phyloP scores from a whole-genome alignment of 805 yeast species.

The Torulaspora maleeae region DNA sequence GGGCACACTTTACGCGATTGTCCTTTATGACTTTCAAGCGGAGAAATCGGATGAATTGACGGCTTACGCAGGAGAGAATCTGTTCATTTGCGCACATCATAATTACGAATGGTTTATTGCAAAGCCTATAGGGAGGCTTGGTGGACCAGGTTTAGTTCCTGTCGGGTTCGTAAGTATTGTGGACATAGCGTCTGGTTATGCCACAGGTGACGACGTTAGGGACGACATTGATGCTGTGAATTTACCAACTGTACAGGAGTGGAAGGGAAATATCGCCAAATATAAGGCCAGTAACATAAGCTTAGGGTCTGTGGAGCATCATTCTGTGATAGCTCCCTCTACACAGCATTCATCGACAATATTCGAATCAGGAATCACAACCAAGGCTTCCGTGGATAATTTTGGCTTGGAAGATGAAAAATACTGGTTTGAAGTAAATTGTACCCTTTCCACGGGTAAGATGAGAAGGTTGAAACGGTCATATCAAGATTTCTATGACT shows the following conservation, averaged over 20 bases:
- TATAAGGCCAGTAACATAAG: conserved; percentile 88
- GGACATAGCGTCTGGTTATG: conserved; percentile 62
- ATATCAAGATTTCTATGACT: conserved; percentile 93
- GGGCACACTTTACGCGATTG: conserved; percentile 71
- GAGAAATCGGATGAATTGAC: conserved; percentile 74
- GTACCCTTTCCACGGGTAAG: conserved; percentile 63
- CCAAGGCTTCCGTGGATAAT: conserved; percentile 65
- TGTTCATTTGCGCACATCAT: conserved; percentile 93
- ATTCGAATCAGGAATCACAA: conserved; percentile 21
- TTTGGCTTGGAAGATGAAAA: conserved; percentile 79
- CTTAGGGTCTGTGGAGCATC: conserved; percentile 49
- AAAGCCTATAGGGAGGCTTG: conserved; percentile 87
- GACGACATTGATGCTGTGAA: conserved; percentile 61
- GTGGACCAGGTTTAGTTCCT: conserved; percentile 97
- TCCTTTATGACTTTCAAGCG: conserved; percentile 81
- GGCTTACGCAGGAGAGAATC: conserved; percentile 78
- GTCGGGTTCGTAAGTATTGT: conserved; percentile 82
- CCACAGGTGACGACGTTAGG: conserved; percentile 50
- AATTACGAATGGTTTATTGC: conserved; percentile 97
- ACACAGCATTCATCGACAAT: conserved; percentile 17
- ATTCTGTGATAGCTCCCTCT: conserved; percentile 1
- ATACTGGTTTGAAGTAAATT: conserved; percentile 79
- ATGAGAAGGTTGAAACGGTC: conserved; percentile 72
- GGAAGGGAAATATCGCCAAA: conserved; percentile 87
- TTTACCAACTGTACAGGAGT: conserved; percentile 89